Conservation (phyloP, 257 asterid species). For the Scutellaria minor region DNA sequence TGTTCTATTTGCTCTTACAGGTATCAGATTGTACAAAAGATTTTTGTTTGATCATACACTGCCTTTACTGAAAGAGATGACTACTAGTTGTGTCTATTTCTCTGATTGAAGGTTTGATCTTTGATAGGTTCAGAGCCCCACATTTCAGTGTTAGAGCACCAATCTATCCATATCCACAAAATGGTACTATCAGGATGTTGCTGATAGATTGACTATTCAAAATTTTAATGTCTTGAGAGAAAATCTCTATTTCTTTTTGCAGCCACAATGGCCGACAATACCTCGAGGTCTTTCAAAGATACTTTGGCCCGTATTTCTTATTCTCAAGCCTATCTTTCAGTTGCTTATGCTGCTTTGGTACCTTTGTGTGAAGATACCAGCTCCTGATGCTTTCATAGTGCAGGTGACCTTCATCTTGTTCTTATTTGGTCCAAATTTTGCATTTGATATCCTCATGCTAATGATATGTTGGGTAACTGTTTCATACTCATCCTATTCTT, state of each 20-base stretch:
- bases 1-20: constrained; percentile 1
- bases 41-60: constrained; percentile 22
- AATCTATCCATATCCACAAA: constrained; percentile 69
- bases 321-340: constrained; percentile 81
- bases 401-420: constrained; percentile 66
- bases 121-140: constrained; percentile 88
- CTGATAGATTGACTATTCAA: constrained; percentile 28
- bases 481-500: constrained; percentile 23
- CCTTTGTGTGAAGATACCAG: constrained; percentile 79
- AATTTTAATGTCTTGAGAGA: constrained; percentile 32
- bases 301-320: constrained; percentile 76
- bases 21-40: constrained; percentile 2
- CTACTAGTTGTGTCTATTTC: constrained; percentile 14
- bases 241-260: constrained; percentile 36
- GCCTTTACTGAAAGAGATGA: constrained; percentile 18
- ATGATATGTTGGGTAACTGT: constrained; percentile 3
- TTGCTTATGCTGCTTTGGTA: constrained; percentile 90
- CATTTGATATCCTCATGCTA: neutral
- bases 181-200: constrained; percentile 59
- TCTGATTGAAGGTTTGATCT: constrained; percentile 36
- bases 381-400: constrained; percentile 89
- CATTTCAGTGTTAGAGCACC: constrained; percentile 69
- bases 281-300: constrained; percentile 68
- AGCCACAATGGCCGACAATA: constrained; percentile 82
- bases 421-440: neutral